phyloP scores from a whole-genome alignment of 2,329 filamentous ascomycete genomes.

The Ceratocystis cubensis region DNA sequence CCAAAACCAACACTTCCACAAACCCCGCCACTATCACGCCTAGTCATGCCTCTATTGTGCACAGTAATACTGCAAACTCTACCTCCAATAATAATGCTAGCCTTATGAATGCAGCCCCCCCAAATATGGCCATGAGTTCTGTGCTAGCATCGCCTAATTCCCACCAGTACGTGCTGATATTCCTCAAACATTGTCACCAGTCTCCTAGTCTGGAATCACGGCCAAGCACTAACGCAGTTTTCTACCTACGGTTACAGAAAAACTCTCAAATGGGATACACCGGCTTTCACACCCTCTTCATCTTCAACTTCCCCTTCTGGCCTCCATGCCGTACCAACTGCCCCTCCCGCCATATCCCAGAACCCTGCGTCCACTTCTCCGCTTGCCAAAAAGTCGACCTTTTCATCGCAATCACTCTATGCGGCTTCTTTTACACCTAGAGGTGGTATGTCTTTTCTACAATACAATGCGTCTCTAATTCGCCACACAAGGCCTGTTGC shows the following conservation, averaged over 20 bases:
- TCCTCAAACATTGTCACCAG: background rate
- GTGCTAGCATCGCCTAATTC: constrained; percentile 17
- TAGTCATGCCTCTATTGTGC: constrained; percentile 20
- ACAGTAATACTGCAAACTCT: constrained; percentile 17
- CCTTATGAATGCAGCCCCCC: constrained; percentile 9
- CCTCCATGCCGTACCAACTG: constrained; percentile 17
- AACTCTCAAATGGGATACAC: constrained; percentile 78
- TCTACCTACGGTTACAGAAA: constrained; percentile 3
- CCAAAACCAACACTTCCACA: constrained; percentile 17
- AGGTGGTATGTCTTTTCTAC: constrained; percentile 29
- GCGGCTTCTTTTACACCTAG: constrained; percentile 77
- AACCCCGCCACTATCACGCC: constrained; percentile 14
- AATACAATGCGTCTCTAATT: too few species aligned
- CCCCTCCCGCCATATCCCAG: constrained; percentile 9
- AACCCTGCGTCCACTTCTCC: constrained; percentile 19
- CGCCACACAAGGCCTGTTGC: background rate
- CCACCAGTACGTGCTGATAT: constrained; percentile 14
- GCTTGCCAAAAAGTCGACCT: constrained; percentile 53
- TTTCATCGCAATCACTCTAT: constrained; percentile 81
- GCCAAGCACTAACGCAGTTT: background rate
- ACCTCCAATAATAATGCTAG: background rate
- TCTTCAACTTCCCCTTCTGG: constrained; percentile 20
- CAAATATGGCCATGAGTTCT: constrained; percentile 13
- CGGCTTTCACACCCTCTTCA: constrained; percentile 69
- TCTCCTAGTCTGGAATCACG: background rate